Evolutionary conservation across 306 rosid species (phyloP).

Genomic region (Canavalia ensiformis): DNA sequence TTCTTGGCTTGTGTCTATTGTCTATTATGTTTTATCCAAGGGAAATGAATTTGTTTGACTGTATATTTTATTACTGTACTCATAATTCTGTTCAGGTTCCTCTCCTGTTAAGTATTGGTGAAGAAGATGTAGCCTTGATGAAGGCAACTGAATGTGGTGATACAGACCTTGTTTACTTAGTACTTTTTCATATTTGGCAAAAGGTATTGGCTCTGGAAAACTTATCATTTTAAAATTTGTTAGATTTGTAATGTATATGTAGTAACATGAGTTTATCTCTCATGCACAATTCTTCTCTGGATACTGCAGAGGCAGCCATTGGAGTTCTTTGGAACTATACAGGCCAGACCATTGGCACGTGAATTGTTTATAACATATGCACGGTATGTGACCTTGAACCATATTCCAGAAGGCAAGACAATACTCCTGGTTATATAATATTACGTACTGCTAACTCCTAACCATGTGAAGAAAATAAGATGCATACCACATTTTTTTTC

Average conservation of each 20-base stretch:
- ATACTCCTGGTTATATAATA: conserved; percentile 33
- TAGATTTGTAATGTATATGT: conserved; percentile 32
- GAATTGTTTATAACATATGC: conserved; percentile 85
- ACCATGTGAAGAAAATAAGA: conserved; percentile 34
- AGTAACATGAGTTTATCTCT: conserved; percentile 31
- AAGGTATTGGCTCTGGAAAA: conserved; percentile 65
- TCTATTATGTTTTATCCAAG: conserved; percentile 29
- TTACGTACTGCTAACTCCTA: conserved; percentile 29
- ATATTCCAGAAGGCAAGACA: conserved; percentile 40
- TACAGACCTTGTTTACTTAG: conserved; percentile 97
- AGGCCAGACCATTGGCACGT: conserved; percentile 75
- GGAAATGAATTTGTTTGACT: background rate
- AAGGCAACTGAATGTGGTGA: conserved; percentile 98
- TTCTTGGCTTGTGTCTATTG: conserved; percentile 31
- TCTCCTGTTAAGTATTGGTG: conserved; percentile 97
- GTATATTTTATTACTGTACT: conserved; percentile 33
- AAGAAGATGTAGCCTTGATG: conserved; percentile 87
- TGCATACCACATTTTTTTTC: background rate
- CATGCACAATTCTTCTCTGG: conserved; percentile 45
- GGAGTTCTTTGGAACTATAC: conserved; percentile 88
- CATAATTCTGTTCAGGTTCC: conserved; percentile 73
- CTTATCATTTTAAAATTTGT: conserved; percentile 20
- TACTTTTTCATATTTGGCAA: conserved; percentile 93
- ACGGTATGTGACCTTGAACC: conserved; percentile 63
- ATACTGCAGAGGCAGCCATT: conserved; percentile 81